Evolutionary conservation across 352 stramenopile genomes (phyloP), one percentile per base, ranked within the genome.

Genomic region (Thalassiosira mediterranea): DNA sequence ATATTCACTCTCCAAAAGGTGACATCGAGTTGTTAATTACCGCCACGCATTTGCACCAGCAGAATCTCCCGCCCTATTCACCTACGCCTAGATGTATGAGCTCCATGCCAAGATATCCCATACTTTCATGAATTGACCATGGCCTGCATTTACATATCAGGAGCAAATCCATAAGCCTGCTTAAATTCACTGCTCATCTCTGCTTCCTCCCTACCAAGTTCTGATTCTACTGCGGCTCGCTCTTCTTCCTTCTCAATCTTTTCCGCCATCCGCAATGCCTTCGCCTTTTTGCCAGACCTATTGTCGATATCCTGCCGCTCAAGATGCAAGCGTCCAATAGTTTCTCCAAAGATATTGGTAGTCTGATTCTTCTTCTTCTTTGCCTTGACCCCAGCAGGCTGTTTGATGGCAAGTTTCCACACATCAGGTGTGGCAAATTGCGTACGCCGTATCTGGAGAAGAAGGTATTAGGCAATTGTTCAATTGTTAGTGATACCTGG

Each of bases 361-460:
- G 93, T 94, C 62, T 98, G 94, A 79, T 96, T 96, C 77, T 99
- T 97, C 81, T 98, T 94, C 92, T 98, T 98, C 88, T 97, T 98
- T 21, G 93, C 85, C 53, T 95, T 91, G 48, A 96, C 74, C 3
- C 52, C 65, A 57, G 71, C 59, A 10, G 86, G 84, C 78, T 92
- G 98, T 89, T 97, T 98, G 48, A 96, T 94, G 10, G 96, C 91
- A 2, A 92, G 88, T 89, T 98, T 98, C 86, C 97, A 96, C 53
- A 99, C 75, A 71, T 99, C 96, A 38, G 93, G 83, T 19, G 95
- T 95, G 10, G 96, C 96, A 74, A 98, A 97, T 82, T 98, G 96
- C 51, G 95, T 95, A 68, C 97, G 91, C 17, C 96, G 95, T 67
- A 98, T 94, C 59, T 92, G 75, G n/a, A 98, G 71, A 76, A 97